Percentiles rank a stretch among this genome's conserved stretches.
phyloP scores from a whole-genome alignment of 768 basidiomycete species.

The Pseudohyphozyma bogoriensis region DNA sequence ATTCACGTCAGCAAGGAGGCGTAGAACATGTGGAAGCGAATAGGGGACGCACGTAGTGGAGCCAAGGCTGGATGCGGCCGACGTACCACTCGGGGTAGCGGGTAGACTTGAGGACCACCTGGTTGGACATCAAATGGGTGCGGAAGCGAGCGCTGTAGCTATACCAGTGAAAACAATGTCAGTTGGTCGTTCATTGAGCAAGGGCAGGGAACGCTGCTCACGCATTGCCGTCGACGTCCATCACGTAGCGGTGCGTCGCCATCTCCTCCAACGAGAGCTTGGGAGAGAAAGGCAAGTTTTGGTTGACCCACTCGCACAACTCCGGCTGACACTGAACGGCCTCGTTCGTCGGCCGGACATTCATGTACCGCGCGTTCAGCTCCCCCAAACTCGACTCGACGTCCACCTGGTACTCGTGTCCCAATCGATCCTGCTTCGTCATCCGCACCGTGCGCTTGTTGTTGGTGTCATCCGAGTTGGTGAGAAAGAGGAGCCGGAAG shows the following conservation, averaged over 20 bases:
- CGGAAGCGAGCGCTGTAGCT: slow-evolving; percentile 1
- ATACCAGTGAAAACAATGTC: neutral
- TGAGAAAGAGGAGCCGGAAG: slow-evolving; percentile 5
- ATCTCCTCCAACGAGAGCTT: slow-evolving; percentile 3
- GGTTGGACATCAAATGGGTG: neutral
- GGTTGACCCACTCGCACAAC: neutral
- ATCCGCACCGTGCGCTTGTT: neutral
- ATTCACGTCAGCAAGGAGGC: neutral
- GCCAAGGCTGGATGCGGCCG: slow-evolving; percentile 88
- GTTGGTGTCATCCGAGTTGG: neutral
- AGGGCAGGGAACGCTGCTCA: neutral
- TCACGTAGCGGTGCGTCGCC: neutral
- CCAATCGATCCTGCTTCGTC: neutral
- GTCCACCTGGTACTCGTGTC: neutral
- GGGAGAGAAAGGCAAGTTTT: neutral
- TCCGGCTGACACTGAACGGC: neutral
- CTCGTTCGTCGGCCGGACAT: neutral
- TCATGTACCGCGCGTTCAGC: neutral
- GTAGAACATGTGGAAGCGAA: neutral
- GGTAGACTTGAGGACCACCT: slow-evolving; percentile 53
- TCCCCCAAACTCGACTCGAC: neutral
- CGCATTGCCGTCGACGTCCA: neutral
- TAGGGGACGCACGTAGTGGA: slow-evolving; percentile 29
- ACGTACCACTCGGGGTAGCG: slow-evolving; percentile 80
- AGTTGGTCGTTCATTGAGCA: neutral